phyloP scores from a whole-genome alignment of 352 stramenopile species.

The Saprolegnia diclina region DNA sequence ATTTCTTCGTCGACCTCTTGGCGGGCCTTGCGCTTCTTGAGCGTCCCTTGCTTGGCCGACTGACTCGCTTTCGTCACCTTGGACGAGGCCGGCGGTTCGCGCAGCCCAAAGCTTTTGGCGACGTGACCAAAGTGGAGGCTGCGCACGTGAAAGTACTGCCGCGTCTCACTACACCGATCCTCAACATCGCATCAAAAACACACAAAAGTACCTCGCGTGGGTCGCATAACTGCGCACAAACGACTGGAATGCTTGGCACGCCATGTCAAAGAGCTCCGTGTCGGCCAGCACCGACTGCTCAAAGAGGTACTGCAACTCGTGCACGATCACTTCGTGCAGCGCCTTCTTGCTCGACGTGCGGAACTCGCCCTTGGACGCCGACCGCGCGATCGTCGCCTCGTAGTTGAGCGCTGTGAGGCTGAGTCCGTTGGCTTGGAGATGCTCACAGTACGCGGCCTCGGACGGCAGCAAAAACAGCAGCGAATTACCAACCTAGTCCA shows the following conservation, averaged over 20 bases:
- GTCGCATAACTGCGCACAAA: constrained; percentile 92
- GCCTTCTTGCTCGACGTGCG: constrained; percentile 66
- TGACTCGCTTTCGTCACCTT: constrained; percentile 69
- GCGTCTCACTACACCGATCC: constrained; percentile 46
- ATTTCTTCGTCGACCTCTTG: constrained; percentile 62
- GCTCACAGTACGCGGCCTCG: constrained; percentile 92
- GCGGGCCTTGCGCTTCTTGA: constrained; percentile 76
- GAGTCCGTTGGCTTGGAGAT: constrained; percentile 84
- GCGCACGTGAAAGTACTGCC: constrained; percentile 90
- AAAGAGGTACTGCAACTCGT: constrained; percentile 78
- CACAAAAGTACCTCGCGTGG: constrained; percentile 47
- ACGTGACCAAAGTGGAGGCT: constrained; percentile 92
- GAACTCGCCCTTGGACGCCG: constrained; percentile 43
- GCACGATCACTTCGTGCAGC: constrained; percentile 64
- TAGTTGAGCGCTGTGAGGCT: constrained; percentile 77
- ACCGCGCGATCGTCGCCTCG: constrained; percentile 72
- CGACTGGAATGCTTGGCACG: constrained; percentile 87
- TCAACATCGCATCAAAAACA: not conserved
- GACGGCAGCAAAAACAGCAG: constrained; percentile 96
- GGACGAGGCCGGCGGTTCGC: constrained; percentile 68
- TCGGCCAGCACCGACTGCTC: constrained; percentile 76
- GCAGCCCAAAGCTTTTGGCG: constrained; percentile 89
- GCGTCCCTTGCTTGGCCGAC: constrained; percentile 69
- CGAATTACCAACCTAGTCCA: constrained; percentile 83
- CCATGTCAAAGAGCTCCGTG: constrained; percentile 76